phyloP scores from a whole-genome alignment of 2,329 filamentous ascomycete genomes.

The Talaromyces verruculosus region DNA sequence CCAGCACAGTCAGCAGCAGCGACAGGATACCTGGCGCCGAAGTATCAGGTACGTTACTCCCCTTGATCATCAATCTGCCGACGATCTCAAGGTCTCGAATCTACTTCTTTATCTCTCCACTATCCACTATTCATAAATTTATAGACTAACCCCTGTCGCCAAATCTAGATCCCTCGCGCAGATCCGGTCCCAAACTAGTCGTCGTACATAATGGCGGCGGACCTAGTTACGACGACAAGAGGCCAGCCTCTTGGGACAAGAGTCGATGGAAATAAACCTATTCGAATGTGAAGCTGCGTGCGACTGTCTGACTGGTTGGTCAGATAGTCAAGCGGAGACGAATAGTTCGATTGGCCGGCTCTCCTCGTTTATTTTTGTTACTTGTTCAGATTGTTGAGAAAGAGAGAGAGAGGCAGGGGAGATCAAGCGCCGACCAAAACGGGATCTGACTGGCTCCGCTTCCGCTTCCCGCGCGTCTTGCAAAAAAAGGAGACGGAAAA shows the following conservation, averaged over 20 bases:
- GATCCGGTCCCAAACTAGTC: constrained; percentile 22
- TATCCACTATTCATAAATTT: not conserved
- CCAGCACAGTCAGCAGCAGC: constrained; percentile 21
- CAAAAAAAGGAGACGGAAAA: constrained; percentile 1
- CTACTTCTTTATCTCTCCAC: not conserved
- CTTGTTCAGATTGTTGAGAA: not conserved
- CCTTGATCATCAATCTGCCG: not conserved
- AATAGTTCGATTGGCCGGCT: not conserved
- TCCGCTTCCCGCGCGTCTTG: constrained; percentile 19
- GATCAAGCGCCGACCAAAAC: constrained; percentile 12
- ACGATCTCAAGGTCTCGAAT: constrained; percentile 9
- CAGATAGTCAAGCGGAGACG: constrained; percentile 2
- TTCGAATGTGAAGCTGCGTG: not conserved
- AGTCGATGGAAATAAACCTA: constrained; percentile 22
- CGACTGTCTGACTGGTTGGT: not conserved
- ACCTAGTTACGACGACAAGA: constrained; percentile 24
- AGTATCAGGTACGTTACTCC: constrained; percentile 17
- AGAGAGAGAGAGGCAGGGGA: not conserved
- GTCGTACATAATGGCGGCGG: constrained; percentile 24
- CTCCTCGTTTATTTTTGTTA: not conserved
- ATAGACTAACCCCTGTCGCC: constrained; percentile 11
- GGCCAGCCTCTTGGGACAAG: constrained; percentile 23
- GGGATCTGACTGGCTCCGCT: constrained; percentile 17
- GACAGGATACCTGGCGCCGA: constrained; percentile 21
- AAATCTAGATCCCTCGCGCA: constrained; percentile 23